Evolutionary conservation across 345 rosid species (phyloP), one percentile per base, ranked within the genome.

Genomic region (Ailanthus altissimus): DNA sequence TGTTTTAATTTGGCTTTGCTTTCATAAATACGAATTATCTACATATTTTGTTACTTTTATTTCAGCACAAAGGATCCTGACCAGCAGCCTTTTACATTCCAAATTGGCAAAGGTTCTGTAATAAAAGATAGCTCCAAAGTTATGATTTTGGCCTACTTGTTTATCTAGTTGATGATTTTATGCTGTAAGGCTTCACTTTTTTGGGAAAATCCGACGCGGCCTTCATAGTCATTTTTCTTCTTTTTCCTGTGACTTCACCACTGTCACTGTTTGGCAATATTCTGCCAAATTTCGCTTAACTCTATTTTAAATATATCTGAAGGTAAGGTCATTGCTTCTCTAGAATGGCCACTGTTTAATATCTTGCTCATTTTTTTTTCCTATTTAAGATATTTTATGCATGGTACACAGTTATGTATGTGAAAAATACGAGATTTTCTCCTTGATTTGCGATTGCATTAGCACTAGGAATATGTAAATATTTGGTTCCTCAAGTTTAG

Each of bases 41-140:
- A 67, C 26, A 53, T 80, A 10, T 76, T 18, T 1, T 46, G 26
- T 77, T 72, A 75, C 63, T 72, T 79, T 58, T 60, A 4, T 75
- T 78, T 75, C 75, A 95, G 98, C 87, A 95, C 99, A 0, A 95
- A 91, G 90, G 99, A 95, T 77, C 78, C 83, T 25, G 97, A 94
- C 15, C 93, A 91, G 80, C 46, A 86, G 77, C 98, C 98, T 65
- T 95, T 95, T 86, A 64, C 91, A 4, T 95, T 95, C 85, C 86
- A 86, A 66, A 90, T 94, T 67, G 99, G 99, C 74, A 78, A 84
- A 80, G 99, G 98, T 68, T 75, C 84, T 32, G 98, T 94, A 66
- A 90, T 94, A 56, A 94, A 90, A 88, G 98, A 94, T 90, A 77
- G 47, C 14, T 50, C 23, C 43, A n/a, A 16, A 45, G 47, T 65